phyloP scores from a whole-genome alignment of 2,329 filamentous ascomycete genomes.

The Hymenoscyphus salicellus region DNA sequence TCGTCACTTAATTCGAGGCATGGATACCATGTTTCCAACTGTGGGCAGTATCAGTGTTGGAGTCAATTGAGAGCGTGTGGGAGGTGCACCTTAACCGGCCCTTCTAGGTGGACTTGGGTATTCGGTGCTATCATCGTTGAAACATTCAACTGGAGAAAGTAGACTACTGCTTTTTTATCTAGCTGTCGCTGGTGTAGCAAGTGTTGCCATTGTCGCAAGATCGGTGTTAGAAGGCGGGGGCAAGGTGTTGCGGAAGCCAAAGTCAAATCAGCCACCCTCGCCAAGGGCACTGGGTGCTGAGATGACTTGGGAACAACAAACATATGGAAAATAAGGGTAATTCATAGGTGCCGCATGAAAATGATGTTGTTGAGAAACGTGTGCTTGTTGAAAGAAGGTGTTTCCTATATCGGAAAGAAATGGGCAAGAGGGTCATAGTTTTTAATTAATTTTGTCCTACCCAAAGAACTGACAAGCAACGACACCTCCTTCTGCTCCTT shows the following conservation, averaged over 20 bases:
- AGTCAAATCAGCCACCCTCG: not conserved
- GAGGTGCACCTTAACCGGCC: not conserved
- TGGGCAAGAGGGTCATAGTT: not conserved
- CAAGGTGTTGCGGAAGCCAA: not conserved
- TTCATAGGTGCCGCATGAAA: not conserved
- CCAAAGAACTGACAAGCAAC: not conserved
- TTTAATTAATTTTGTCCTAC: not conserved
- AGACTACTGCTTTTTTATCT: not conserved
- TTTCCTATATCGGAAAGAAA: not conserved
- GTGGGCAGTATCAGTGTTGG: not conserved
- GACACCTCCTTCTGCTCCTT: not conserved
- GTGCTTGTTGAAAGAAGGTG: not conserved
- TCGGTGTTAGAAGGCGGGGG: not conserved
- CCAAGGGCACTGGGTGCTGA: not conserved
- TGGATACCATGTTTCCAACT: not conserved
- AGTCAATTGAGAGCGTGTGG: not conserved
- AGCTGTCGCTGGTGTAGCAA: not conserved
- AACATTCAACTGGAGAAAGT: not conserved
- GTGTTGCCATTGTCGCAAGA: not conserved
- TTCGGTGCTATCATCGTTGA: not conserved
- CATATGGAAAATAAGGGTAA: not conserved
- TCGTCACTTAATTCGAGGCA: not conserved
- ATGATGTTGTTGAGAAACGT: not conserved
- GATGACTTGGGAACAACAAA: not conserved
- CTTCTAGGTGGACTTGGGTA: not conserved